Percentiles rank a stretch among this genome's conserved stretches.
These are phyloP conservation scores for Euphorbia tirucalli DNA, from an alignment of 345 rosid species.

Conservation along the genomic window DNA sequence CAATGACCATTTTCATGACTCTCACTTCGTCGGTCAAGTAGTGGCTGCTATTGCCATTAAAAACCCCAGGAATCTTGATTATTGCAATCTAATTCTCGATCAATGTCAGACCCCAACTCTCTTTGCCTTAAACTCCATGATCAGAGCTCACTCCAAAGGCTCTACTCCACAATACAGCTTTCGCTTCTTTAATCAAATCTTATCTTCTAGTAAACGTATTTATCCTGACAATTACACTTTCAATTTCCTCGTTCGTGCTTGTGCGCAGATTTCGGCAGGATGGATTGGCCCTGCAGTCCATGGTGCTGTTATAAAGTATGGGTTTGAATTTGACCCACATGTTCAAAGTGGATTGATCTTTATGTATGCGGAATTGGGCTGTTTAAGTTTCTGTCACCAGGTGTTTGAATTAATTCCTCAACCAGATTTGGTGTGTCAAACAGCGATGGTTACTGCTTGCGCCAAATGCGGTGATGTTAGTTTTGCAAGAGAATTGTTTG, in stretches of 20 bases:
- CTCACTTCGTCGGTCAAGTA: slow-evolving; percentile 49
- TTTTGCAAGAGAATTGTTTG: slow-evolving; percentile 47
- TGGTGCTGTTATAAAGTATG: slow-evolving; percentile 39
- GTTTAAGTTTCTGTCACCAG: slow-evolving; percentile 37
- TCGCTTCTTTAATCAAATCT: slow-evolving; percentile 36
- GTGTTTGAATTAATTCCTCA: slow-evolving; percentile 35
- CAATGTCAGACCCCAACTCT: slow-evolving; percentile 44
- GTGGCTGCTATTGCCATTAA: slow-evolving; percentile 49
- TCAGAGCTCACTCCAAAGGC: slow-evolving; percentile 55
- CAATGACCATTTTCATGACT: slow-evolving; percentile 37
- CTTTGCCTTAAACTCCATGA: slow-evolving; percentile 56
- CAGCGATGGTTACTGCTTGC: slow-evolving; percentile 22
- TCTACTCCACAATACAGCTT: slow-evolving; percentile 43
- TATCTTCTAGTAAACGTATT: slow-evolving; percentile 22
- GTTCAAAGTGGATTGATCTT: slow-evolving; percentile 54
- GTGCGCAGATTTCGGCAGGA: slow-evolving; percentile 31
- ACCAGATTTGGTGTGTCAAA: slow-evolving; percentile 61
- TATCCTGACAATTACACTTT: slow-evolving; percentile 61
- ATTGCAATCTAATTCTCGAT: slow-evolving; percentile 45
- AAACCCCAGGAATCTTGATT: slow-evolving; percentile 39
- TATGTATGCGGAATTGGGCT: slow-evolving; percentile 54
- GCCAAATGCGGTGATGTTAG: slow-evolving; percentile 13
- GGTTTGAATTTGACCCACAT: slow-evolving; percentile 55
- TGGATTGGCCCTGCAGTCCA: slow-evolving; percentile 43
- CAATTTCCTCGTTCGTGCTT: slow-evolving; percentile 53